phyloP scores from a whole-genome alignment of 2,329 filamentous ascomycete species.

The Capronia americana region DNA sequence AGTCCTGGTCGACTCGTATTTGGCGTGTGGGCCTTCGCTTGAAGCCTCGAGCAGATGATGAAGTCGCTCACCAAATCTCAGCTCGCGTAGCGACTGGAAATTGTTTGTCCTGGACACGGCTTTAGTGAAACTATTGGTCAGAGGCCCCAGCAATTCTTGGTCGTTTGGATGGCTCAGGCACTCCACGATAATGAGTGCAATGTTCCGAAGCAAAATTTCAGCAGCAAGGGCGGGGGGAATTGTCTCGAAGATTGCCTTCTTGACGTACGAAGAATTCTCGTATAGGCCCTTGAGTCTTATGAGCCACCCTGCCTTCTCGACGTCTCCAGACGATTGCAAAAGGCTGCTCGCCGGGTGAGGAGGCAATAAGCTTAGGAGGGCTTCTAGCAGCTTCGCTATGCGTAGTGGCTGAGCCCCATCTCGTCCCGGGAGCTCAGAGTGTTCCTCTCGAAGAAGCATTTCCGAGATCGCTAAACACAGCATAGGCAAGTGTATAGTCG shows the following conservation, averaged over 20 bases:
- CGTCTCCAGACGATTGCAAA: not conserved
- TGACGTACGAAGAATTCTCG: constrained; percentile 26
- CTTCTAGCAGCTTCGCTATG: constrained; percentile 42
- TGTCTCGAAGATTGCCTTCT: constrained; percentile 18
- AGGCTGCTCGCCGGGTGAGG: constrained; percentile 18
- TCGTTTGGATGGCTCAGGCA: constrained; percentile 20
- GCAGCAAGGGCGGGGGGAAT: constrained; percentile 20
- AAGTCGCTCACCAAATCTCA: constrained; percentile 24
- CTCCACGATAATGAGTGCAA: constrained; percentile 27
- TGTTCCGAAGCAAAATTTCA: constrained; percentile 29
- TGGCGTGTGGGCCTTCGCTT: not conserved
- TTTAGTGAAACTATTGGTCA: constrained; percentile 24
- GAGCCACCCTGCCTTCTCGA: constrained; percentile 22
- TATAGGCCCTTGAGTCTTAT: constrained; percentile 24
- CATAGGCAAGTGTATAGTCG: constrained; percentile 31
- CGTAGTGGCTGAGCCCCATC: constrained; percentile 58
- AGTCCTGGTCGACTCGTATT: constrained; percentile 28
- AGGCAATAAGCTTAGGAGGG: constrained; percentile 41
- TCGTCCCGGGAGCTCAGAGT: constrained; percentile 11
- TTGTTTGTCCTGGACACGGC: constrained; percentile 22
- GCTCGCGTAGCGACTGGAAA: constrained; percentile 19
- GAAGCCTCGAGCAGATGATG: constrained; percentile 7
- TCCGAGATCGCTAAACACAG: constrained; percentile 37
- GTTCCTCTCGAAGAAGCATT: constrained; percentile 24
- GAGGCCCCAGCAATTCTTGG: constrained; percentile 17